Evolutionary conservation across 352 stramenopile species (phyloP).

Genomic region (Phytophthora macrochlamydospora): DNA sequence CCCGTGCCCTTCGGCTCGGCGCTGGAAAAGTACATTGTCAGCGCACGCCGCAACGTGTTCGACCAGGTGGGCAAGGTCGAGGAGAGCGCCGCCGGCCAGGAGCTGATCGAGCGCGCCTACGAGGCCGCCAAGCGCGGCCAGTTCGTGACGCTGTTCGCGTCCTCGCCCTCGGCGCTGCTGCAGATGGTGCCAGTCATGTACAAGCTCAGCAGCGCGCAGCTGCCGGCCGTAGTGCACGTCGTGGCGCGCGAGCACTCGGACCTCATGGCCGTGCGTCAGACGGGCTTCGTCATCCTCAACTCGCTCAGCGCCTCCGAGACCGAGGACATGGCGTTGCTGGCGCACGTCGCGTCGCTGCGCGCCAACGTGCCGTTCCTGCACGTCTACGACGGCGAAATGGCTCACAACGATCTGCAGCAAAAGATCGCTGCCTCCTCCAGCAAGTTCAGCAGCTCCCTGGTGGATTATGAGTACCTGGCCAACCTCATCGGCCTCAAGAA

Average conservation of each 20-base stretch:
- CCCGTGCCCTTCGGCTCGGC: constrained; percentile 66
- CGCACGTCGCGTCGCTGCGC: constrained; percentile 90
- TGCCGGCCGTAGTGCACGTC: constrained; percentile 91
- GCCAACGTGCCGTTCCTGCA: constrained; percentile 92
- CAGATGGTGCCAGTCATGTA: constrained; percentile 95
- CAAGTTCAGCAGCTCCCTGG: constrained; percentile 72
- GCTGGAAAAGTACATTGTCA: constrained; percentile 76
- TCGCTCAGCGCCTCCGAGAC: constrained; percentile 88
- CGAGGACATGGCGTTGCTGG: constrained; percentile 92
- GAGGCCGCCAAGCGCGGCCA: constrained; percentile 69
- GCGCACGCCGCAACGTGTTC: constrained; percentile 77
- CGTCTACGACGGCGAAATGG: constrained; percentile 94
- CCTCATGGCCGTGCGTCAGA: constrained; percentile 92
- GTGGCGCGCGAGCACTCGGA: constrained; percentile 92
- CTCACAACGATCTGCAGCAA: constrained; percentile 81
- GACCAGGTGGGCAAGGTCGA: constrained; percentile 75
- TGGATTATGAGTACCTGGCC: constrained; percentile 71
- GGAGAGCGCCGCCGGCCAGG: constrained; percentile 49
- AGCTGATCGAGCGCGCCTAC: constrained; percentile 72
- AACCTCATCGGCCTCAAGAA: constrained; percentile 69
- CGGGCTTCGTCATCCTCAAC: constrained; percentile 90
- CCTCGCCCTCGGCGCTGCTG: constrained; percentile 84
- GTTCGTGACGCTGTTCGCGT: constrained; percentile 91
- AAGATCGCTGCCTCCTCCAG: constrained; percentile 38
- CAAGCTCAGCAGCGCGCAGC: constrained; percentile 90